Percentiles rank a stretch among this genome's conserved stretches.
These are phyloP conservation scores for Aquilaria yunnanensis DNA, from an alignment of 345 rosid genomes.

Conservation along the genomic window DNA sequence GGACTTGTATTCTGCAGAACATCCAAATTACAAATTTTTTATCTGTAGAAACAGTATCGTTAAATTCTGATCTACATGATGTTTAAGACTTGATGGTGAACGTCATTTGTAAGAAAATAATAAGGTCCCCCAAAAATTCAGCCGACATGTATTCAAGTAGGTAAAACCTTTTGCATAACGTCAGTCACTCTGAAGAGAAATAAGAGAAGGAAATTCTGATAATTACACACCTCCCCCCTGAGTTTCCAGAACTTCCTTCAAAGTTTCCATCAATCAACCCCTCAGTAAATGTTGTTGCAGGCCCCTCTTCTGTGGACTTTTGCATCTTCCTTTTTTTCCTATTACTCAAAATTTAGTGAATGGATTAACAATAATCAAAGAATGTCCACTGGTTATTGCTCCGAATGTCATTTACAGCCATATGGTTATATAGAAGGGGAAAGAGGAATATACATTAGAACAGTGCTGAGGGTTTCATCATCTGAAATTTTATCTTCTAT, in stretches of 20 bases:
- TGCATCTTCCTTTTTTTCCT: slow-evolving; percentile 28
- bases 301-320: slow-evolving; percentile 17
- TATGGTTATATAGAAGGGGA: background rate
- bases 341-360: slow-evolving; percentile 6
- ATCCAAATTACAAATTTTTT: background rate
- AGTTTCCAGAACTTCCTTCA: background rate
- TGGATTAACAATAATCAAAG: background rate
- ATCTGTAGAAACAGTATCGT: too few relatives aligned
- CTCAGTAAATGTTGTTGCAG: slow-evolving; percentile 10
- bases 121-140: too few relatives aligned
- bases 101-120: too few relatives aligned
- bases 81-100: too few relatives aligned
- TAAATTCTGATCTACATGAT: too few relatives aligned
- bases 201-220: too few relatives aligned
- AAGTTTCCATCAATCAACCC: slow-evolving; percentile 13
- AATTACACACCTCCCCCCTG: too few relatives aligned
- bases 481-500: slow-evolving; percentile 15
- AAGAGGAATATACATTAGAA: slow-evolving; percentile 35
- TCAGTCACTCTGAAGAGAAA: too few relatives aligned
- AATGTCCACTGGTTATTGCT: background rate
- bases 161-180: too few relatives aligned
- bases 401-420: too few relatives aligned
- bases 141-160: too few relatives aligned
- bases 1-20: background rate
- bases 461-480: slow-evolving; percentile 29